Evolutionary conservation across 371 early-diverging fungal genomes (phyloP).

Genomic region (Mucor velutinosus): DNA sequence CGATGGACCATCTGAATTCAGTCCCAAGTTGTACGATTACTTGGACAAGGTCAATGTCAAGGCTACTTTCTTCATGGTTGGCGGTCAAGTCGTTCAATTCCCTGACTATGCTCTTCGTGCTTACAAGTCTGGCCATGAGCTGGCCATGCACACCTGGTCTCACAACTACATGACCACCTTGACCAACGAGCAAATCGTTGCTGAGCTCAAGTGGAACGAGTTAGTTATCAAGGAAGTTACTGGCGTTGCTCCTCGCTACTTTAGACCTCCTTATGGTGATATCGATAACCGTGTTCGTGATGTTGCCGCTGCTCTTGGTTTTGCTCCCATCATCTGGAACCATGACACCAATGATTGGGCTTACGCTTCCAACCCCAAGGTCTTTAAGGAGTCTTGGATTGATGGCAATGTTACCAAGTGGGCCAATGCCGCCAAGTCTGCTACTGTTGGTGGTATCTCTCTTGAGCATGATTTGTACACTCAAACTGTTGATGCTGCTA

Average conservation of each 20-base stretch:
- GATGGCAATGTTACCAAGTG: constrained; percentile 44
- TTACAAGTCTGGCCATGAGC: constrained; percentile 50
- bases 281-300: constrained; percentile 57
- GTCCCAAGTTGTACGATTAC: constrained; percentile 41
- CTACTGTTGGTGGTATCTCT: constrained; percentile 40
- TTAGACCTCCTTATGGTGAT: constrained; percentile 63
- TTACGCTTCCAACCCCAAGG: constrained; percentile 14
- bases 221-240: constrained; percentile 62
- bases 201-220: constrained; percentile 67
- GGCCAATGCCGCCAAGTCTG: constrained; percentile 31
- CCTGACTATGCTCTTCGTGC: constrained; percentile 45
- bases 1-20: constrained; percentile 45
- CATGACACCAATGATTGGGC: constrained; percentile 54
- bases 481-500: constrained; percentile 41
- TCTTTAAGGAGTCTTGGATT: constrained; percentile 27
- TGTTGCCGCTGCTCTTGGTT: constrained; percentile 47
- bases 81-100: constrained; percentile 51
- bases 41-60: constrained; percentile 36
- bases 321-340: constrained; percentile 50
- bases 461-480: constrained; percentile 49
- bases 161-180: constrained; percentile 64
- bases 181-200: constrained; percentile 64
- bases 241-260: constrained; percentile 63
- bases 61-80: constrained; percentile 62
- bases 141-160: constrained; percentile 63